These are phyloP conservation scores for Curvularia hawaiiensis DNA, from an alignment of 2,329 filamentous ascomycete genomes.

Conservation along the genomic window DNA sequence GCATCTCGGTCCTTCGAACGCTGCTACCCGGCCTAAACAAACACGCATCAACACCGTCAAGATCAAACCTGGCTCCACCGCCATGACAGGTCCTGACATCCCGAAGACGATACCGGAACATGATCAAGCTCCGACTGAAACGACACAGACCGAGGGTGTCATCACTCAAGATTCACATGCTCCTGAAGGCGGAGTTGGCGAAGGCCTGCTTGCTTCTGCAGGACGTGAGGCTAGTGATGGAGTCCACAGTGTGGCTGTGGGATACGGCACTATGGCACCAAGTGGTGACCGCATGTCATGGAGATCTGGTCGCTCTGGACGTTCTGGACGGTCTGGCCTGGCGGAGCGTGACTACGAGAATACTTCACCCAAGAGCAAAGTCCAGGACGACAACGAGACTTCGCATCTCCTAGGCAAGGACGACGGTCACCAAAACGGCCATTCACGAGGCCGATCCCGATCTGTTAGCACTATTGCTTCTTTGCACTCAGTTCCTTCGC, in stretches of 20 bases:
- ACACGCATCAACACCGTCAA: constrained; percentile 68
- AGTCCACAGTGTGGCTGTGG: constrained; percentile 61
- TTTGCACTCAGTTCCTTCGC: constrained; percentile 32
- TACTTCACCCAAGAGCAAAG: constrained; percentile 32
- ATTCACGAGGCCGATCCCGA: constrained; percentile 14
- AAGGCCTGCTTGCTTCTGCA: constrained; percentile 59
- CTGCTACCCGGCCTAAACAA: constrained; percentile 63
- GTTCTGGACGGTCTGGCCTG: constrained; percentile 13
- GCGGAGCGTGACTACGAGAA: constrained; percentile 24
- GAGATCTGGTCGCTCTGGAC: constrained; percentile 30
- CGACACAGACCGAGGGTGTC: constrained; percentile 7
- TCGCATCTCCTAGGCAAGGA: constrained; percentile 27
- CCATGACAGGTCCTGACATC: constrained; percentile 62
- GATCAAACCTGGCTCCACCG: constrained; percentile 65
- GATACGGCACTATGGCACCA: constrained; percentile 51
- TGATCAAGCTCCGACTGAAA: constrained; percentile 32
- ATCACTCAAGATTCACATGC: constrained; percentile 40
- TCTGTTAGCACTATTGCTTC: constrained; percentile 45
- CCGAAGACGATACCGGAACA: constrained; percentile 52
- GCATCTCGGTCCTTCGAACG: constrained; percentile 68
- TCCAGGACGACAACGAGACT: constrained; percentile 17
- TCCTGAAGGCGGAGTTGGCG: constrained; percentile 59
- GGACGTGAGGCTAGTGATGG: constrained; percentile 68
- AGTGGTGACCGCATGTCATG: constrained; percentile 37
- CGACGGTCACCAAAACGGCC: constrained; percentile 10